phyloP scores from a whole-genome alignment of 2,329 filamentous ascomycete species.

The Penicillium sp. region DNA sequence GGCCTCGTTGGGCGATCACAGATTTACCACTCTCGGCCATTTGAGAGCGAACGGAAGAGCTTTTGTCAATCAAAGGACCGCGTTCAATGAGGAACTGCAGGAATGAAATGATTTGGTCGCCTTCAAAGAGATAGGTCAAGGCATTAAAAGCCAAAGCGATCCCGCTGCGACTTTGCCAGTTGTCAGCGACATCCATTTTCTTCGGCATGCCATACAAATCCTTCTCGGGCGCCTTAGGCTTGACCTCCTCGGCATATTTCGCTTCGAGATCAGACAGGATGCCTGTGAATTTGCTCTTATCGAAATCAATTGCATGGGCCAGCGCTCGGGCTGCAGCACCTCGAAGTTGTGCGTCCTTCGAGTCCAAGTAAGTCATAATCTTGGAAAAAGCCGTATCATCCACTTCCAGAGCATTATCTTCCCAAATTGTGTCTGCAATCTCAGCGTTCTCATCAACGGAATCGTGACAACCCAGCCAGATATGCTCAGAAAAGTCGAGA shows the following conservation, averaged over 20 bases:
- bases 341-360: constrained; percentile 75
- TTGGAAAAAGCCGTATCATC: constrained; percentile 62
- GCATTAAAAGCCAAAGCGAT: constrained; percentile 84
- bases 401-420: constrained; percentile 79
- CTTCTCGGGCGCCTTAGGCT: constrained; percentile 75
- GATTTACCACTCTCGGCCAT: constrained; percentile 88
- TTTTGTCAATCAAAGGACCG: constrained; percentile 82
- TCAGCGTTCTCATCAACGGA: constrained; percentile 83
- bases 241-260: constrained; percentile 74
- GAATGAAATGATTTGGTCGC: constrained; percentile 69
- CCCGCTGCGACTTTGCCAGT: constrained; percentile 87
- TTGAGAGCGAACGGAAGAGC: constrained; percentile 71
- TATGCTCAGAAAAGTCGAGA: constrained; percentile 77
- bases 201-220: constrained; percentile 94
- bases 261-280: constrained; percentile 65
- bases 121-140: constrained; percentile 67
- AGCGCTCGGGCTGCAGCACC: constrained; percentile 78
- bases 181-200: constrained; percentile 82
- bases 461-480: constrained; percentile 92
- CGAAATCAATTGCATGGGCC: constrained; percentile 66
- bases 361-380: constrained; percentile 76
- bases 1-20: constrained; percentile 77
- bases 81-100: constrained; percentile 80
- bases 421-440: constrained; percentile 85
- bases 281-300: constrained; percentile 58